phyloP scores from a whole-genome alignment of 164 flowering plant genomes.

The Berberis vulgaris region DNA sequence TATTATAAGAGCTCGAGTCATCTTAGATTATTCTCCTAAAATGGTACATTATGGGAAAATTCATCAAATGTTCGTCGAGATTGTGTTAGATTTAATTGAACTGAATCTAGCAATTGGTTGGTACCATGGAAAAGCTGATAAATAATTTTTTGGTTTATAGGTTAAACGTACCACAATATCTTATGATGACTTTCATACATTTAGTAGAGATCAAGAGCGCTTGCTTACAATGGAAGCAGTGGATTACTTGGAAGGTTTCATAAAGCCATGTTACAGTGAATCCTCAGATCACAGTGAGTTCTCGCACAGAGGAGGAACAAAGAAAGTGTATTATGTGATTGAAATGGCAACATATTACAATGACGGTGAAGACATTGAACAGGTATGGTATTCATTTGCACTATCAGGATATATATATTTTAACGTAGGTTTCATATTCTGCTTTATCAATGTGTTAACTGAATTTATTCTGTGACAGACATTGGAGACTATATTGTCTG shows the following conservation, averaged over 20 bases:
- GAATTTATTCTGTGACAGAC: conserved; percentile 14
- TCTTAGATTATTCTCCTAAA: conserved; percentile 29
- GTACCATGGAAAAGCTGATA: neutral
- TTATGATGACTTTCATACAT: conserved; percentile 25
- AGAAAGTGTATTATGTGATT: conserved; percentile 29
- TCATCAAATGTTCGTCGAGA: too few species aligned
- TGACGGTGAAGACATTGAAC: conserved; percentile 15
- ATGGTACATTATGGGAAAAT: conserved; percentile 26
- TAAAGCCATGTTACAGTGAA: conserved; percentile 17
- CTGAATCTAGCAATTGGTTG: neutral
- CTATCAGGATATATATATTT: too few species aligned
- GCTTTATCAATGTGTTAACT: too few species aligned
- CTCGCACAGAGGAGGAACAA: too few species aligned
- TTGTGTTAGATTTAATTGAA: too few species aligned
- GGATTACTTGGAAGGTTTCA: conserved; percentile 34
- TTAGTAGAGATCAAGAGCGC: conserved; percentile 24
- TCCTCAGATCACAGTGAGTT: conserved; percentile 8
- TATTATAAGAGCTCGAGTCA: conserved; percentile 35
- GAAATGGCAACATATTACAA: conserved; percentile 28
- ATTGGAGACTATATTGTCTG: conserved; percentile 17
- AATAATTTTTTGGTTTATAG: conserved; percentile 10
- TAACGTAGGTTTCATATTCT: too few species aligned
- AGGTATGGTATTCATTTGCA: too few species aligned
- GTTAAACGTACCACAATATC: conserved; percentile 32
- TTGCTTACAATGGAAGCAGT: conserved; percentile 19